Evolutionary conservation across 2,329 filamentous ascomycete genomes (phyloP).

Genomic region (Penicillium sp.): DNA sequence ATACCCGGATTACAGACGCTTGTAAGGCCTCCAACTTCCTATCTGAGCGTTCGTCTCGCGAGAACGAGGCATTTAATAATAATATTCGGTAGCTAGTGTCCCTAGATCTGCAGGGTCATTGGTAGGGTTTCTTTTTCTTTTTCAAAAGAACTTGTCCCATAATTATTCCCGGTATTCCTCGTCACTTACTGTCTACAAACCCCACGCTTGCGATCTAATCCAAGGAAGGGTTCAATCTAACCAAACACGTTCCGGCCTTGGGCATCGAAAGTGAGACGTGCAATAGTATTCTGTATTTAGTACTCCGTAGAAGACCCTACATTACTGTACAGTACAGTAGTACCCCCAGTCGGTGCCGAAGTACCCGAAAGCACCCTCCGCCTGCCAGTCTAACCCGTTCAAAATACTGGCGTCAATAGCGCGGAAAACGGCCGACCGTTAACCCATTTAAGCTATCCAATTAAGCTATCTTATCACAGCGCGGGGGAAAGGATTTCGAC

Average conservation of each 20-base stretch:
- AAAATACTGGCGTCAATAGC: conserved; percentile 5
- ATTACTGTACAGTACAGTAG: background rate
- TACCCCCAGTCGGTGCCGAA: background rate
- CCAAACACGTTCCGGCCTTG: background rate
- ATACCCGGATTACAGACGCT: background rate
- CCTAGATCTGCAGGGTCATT: background rate
- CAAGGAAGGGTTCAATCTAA: background rate
- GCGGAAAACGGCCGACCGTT: conserved; percentile 8
- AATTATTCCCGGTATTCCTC: background rate
- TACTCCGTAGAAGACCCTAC: too few species aligned
- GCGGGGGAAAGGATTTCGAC: background rate
- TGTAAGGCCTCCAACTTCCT: background rate
- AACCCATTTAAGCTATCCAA: conserved; percentile 2
- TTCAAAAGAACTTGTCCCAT: background rate
- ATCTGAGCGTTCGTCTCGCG: background rate
- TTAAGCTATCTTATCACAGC: background rate
- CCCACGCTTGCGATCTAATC: background rate
- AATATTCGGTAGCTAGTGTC: background rate
- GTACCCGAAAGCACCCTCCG: background rate
- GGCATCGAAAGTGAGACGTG: conserved; percentile 1
- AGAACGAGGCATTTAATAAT: conserved; percentile 1
- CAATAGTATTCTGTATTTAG: background rate
- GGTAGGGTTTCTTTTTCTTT: background rate
- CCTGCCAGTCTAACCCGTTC: background rate
- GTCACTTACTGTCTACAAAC: background rate